Evolutionary conservation across 78 protist species (phyloP).

Genomic region (Emiliania huxleyi): DNA sequence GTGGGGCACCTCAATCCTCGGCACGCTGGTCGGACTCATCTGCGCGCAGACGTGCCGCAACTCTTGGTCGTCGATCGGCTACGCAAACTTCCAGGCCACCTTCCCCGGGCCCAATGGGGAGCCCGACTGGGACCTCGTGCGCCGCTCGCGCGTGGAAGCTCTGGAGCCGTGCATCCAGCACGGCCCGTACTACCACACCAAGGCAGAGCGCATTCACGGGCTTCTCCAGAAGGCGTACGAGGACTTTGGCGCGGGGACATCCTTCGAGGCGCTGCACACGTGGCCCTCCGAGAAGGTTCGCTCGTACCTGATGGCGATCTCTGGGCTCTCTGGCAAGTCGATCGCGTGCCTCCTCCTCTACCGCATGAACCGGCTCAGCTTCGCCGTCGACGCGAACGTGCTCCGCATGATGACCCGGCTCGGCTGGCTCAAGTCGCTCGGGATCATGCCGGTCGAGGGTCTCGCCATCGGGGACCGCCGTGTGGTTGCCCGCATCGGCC

Average conservation of each 20-base stretch:
- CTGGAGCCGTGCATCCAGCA: neutral
- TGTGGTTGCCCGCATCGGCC: neutral
- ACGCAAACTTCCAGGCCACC: neutral
- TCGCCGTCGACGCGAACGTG: constrained; percentile 19
- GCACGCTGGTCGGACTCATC: constrained; percentile 12
- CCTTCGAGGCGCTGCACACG: neutral
- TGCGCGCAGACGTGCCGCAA: constrained; percentile 11
- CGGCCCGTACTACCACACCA: constrained; percentile 5
- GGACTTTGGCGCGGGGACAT: neutral
- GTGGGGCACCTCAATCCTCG: neutral
- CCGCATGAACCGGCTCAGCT: neutral
- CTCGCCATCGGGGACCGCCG: neutral
- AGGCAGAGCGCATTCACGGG: neutral
- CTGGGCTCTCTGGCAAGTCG: neutral
- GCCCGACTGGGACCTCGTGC: neutral
- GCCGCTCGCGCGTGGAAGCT: neutral
- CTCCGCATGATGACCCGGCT: neutral
- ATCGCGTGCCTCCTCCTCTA: neutral
- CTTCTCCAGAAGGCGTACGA: neutral
- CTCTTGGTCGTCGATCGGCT: neutral
- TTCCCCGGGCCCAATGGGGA: neutral
- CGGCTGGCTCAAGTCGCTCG: neutral
- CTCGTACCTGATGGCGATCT: neutral
- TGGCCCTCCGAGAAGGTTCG: neutral
- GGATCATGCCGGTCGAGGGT: neutral